Evolutionary conservation across 306 rosid genomes (phyloP), one percentile per base, ranked within the genome.

Genomic region (Cucumis sativus): DNA sequence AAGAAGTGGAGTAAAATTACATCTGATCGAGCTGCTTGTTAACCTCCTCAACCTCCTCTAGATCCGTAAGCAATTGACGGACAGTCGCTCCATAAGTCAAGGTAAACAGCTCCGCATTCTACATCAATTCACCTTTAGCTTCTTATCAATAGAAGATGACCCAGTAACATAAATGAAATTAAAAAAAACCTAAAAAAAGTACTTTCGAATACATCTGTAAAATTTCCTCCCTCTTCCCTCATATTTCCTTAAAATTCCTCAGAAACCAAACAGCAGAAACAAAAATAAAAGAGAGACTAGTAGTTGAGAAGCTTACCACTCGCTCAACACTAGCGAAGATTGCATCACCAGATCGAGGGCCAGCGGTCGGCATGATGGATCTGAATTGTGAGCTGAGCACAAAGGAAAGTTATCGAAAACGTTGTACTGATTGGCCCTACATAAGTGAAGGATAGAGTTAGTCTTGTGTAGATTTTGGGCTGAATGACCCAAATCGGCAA

Each of bases 81-180:
- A 95, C 97, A 56, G 91, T 89, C n/a, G 99, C 97, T n/a, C 99
- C 99, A 28, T 95, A 95, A n/a, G 99, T 95, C 82, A 95, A 80
- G 17, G 97, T 95, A 86, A 95, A 95, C 2, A 95, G 89, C 88
- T 95, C 99, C 16, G 97, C 97, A 78, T 95, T 92, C 98, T 95
- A 61, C 82, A 84, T 28, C 47, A 63, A 47, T 49, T 68, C 69
- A 69, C 49, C 23, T 41, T 68, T 23, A 45, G 59, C 40, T 45
- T 69, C 37, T 21, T 3, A 45, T 68, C 20, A 70, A 47, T 70
- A 7, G 40, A 70, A 70, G 74, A 21, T n/a, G 14, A 70, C 16
- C 15, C 43, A 71, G 8, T 25, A 47, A 25, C 12, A 71, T 14
- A 71, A 28, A 25, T 4, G 40, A 71, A 15, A 71, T 14, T 3